A percentile compares a stretch with the other conserved stretches of the same genome.
phyloP scores from a whole-genome alignment of 345 rosid species.

The Salix purpurea region DNA sequence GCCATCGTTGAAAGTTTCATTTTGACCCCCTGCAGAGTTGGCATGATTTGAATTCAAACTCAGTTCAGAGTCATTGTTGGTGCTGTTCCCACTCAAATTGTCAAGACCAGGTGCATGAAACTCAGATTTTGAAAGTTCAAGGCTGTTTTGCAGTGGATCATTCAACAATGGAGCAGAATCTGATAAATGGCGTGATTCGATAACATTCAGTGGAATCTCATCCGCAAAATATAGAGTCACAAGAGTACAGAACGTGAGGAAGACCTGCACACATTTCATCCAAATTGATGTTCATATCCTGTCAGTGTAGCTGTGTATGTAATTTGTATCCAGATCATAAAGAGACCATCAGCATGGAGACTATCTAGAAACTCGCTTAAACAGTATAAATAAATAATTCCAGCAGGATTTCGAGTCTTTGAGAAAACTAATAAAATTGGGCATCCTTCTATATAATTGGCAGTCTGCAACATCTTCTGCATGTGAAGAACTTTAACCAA shows the following conservation, averaged over 20 bases:
- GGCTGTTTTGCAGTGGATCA: conserved; percentile 43
- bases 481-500: neutral
- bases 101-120: conserved; percentile 23
- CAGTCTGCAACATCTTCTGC: neutral
- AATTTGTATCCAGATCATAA: neutral
- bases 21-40: conserved; percentile 35
- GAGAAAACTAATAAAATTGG: neutral
- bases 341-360: neutral
- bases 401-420: neutral
- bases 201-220: conserved; percentile 62
- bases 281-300: neutral
- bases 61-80: conserved; percentile 34
- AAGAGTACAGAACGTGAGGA: conserved; percentile 70
- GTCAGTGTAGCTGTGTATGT: neutral
- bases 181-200: conserved; percentile 36
- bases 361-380: neutral
- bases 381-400: too few relatives aligned
- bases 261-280: conserved; percentile 52
- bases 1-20: conserved; percentile 57
- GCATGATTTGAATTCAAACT: conserved; percentile 31
- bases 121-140: conserved; percentile 42
- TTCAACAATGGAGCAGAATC: conserved; percentile 87
- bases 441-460: neutral
- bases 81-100: conserved; percentile 32
- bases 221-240: conserved; percentile 86